Percentiles rank a stretch among this genome's conserved stretches.
These are phyloP conservation scores for Fusarium fracticaudum DNA, from an alignment of 2,329 filamentous ascomycete species.

Conservation along the genomic window DNA sequence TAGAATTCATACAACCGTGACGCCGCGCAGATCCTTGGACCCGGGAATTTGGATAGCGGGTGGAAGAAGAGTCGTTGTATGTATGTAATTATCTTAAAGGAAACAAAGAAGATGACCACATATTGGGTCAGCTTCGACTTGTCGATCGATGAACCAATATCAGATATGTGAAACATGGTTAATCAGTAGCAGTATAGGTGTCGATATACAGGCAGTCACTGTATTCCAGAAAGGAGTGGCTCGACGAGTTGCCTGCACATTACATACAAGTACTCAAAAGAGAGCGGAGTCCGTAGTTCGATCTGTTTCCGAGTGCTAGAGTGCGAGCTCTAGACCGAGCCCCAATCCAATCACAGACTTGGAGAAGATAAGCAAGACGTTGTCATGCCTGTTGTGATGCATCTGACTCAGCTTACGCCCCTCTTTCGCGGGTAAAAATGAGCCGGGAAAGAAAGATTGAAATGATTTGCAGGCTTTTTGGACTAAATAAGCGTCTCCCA, in stretches of 20 bases:
- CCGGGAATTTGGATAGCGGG: not conserved
- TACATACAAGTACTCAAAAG: not conserved
- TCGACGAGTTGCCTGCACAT: not conserved
- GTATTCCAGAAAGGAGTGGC: too few species aligned
- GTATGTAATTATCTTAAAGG: not conserved
- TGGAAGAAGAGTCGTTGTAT: not conserved
- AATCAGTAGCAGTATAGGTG: too few species aligned
- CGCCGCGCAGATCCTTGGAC: not conserved
- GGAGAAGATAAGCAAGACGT: not conserved
- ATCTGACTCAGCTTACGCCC: conserved; percentile 7
- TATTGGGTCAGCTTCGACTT: not conserved
- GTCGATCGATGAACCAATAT: not conserved
- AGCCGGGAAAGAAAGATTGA: too few species aligned
- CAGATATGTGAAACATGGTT: not conserved
- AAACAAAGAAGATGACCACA: not conserved
- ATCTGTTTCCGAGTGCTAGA: not conserved
- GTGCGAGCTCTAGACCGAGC: not conserved
- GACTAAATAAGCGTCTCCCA: not conserved
- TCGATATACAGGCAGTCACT: not conserved
- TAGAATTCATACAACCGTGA: not conserved
- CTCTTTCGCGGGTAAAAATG: not conserved
- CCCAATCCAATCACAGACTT: not conserved
- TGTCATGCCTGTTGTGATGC: not conserved
- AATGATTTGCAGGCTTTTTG: not conserved
- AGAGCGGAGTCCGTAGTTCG: not conserved